These are phyloP conservation scores for Mycosphaerella sp. DNA, from an alignment of 2,329 filamentous ascomycete genomes.

Conservation along the genomic window DNA sequence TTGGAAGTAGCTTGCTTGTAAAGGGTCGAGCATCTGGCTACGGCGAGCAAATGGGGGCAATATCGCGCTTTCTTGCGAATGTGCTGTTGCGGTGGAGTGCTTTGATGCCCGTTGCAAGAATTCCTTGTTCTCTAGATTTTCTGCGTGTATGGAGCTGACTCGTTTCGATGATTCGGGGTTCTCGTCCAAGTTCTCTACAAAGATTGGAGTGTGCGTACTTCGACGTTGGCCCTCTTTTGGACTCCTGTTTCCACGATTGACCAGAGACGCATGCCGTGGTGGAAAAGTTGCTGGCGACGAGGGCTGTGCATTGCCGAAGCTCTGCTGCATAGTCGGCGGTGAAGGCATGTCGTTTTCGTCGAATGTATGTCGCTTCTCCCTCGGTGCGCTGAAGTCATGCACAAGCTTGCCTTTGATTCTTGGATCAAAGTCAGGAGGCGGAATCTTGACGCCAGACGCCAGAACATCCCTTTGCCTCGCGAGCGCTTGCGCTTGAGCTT, in stretches of 20 bases:
- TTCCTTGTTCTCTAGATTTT: conserved; percentile 43
- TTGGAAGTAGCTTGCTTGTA: conserved; percentile 24
- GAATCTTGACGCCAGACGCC: conserved; percentile 44
- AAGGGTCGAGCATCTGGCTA: conserved; percentile 30
- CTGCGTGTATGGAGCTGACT: conserved; percentile 41
- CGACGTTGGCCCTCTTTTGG: conserved; percentile 17
- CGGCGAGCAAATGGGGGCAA: conserved; percentile 33
- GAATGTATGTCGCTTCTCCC: conserved; percentile 35
- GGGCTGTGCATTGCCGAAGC: conserved; percentile 4
- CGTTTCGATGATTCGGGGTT: conserved; percentile 38
- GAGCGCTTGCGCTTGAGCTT: conserved; percentile 38
- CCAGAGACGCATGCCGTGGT: conserved; percentile 18
- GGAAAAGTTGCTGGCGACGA: conserved; percentile 13
- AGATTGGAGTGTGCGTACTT: conserved; percentile 51
- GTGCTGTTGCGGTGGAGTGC: conserved; percentile 22
- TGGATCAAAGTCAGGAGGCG: conserved; percentile 56
- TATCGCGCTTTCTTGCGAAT: conserved; percentile 27
- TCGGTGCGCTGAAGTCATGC: conserved; percentile 59
- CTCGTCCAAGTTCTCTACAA: conserved; percentile 56
- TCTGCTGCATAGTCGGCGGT: background rate
- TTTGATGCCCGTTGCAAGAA: conserved; percentile 43
- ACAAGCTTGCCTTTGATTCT: conserved; percentile 57
- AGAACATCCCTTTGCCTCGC: conserved; percentile 46
- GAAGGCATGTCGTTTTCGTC: conserved; percentile 16
- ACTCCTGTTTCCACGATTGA: conserved; percentile 11